A percentile compares a stretch with the other conserved stretches of the same genome.
phyloP scores from a whole-genome alignment of 257 asterid species.

The Nicotiana benthamiana region DNA sequence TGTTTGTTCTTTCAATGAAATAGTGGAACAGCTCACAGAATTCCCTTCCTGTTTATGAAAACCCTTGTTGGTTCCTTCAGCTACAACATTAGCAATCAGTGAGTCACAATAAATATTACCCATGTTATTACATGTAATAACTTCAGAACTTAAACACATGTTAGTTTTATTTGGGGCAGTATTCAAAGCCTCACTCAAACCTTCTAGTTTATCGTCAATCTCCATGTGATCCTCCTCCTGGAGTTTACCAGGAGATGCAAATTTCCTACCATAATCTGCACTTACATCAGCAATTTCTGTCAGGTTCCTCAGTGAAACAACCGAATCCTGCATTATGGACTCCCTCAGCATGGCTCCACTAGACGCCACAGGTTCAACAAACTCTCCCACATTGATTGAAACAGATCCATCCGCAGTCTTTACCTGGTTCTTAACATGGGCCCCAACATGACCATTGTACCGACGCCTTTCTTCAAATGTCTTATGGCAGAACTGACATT shows the following conservation, averaged over 20 bases:
- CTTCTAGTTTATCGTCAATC: slow-evolving; percentile 10
- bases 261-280: slow-evolving; percentile 5
- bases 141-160: slow-evolving; percentile 17
- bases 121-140: slow-evolving; percentile 11
- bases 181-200: slow-evolving; percentile 20
- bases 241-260: slow-evolving; percentile 12
- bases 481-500: slow-evolving; percentile 68
- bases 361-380: slow-evolving; percentile 18
- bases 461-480: slow-evolving; percentile 49
- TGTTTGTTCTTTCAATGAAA: slow-evolving; percentile 20
- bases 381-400: slow-evolving; percentile 11
- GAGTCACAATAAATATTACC: background rate
- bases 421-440: slow-evolving; percentile 51
- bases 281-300: slow-evolving; percentile 17
- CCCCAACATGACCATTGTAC: slow-evolving; percentile 66
- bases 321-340: slow-evolving; percentile 18
- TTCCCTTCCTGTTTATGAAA: slow-evolving; percentile 15
- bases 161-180: slow-evolving; percentile 11
- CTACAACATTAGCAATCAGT: slow-evolving; percentile 4
- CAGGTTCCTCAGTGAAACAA: slow-evolving; percentile 8
- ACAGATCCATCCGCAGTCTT: slow-evolving; percentile 33
- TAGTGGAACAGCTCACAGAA: slow-evolving; percentile 16
- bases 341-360: slow-evolving; percentile 22
- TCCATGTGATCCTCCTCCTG: slow-evolving; percentile 22
- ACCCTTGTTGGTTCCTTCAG: slow-evolving; percentile 20